Evolutionary conservation across 495 filamentous ascomycete species (phyloP).

Genomic region (Trichoderma reesei): DNA sequence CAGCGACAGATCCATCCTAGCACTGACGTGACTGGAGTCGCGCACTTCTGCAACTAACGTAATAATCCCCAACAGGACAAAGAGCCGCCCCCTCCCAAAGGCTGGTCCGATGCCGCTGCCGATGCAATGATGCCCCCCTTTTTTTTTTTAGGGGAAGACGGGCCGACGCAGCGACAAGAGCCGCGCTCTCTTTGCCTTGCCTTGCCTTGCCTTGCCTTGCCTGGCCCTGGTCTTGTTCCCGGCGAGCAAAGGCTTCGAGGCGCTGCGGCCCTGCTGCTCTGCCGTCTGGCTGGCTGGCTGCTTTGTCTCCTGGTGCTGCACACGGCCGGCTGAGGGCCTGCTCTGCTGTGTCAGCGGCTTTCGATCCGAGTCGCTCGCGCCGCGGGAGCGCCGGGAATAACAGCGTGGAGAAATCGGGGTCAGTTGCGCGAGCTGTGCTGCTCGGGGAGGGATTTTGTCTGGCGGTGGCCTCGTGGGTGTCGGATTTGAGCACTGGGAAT

Average conservation of each 20-base stretch:
- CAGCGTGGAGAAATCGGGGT: not conserved
- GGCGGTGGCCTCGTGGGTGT: not conserved
- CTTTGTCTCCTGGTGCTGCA: not conserved
- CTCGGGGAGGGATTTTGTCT: not conserved
- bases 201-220: not conserved
- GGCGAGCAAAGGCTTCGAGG: no score
- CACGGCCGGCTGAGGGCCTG: no score
- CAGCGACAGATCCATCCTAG: not conserved
- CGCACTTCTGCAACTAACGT: not conserved
- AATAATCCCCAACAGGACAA: not conserved
- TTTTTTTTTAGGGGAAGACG: no score
- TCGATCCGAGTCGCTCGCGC: not conserved
- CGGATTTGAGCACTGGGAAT: slow-evolving; percentile 12
- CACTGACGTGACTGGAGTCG: not conserved
- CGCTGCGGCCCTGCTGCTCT: no score
- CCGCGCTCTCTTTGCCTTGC: not conserved
- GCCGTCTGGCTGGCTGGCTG: not conserved
- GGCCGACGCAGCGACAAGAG: not conserved
- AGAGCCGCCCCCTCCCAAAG: not conserved
- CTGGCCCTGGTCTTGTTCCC: not conserved
- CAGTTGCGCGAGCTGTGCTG: not conserved
- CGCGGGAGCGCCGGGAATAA: not conserved
- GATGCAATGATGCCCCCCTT: no score
- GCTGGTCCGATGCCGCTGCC: not conserved
- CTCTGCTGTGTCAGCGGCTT: not conserved